Base-by-base conservation (phyloP, 345 rosid species). In the Erysimum cheiranthoides region DNA sequence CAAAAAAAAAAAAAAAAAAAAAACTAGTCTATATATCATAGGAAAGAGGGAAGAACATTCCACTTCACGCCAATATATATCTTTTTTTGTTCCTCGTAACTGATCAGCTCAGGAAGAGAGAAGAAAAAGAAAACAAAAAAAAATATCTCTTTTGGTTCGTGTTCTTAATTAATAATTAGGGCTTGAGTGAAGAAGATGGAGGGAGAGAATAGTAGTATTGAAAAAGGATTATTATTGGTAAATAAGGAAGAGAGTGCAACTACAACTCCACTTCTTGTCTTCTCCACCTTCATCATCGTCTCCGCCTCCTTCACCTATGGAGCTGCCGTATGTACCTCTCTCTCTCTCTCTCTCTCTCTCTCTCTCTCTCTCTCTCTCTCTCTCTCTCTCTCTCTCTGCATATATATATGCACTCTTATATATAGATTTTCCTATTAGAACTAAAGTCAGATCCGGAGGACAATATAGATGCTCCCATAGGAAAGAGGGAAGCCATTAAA, bases 251-350 rank as follows among this genome's bases (percentile, higher is more conserved):
- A 62, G 2, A 36, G 21, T 16, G 60, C 59, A 46, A 77, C 13
- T 10, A 38, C 14, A 63, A 77, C 80, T 54, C 75, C 34, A 8
- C 51, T 70, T 17, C 74, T 79, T 61, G 11, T 87, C 43, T 70
- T 85, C 35, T 77, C 90, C 66, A 84, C 93, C 31, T 69, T 85
- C 50, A 75, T 85, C 18, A 88, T 92, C 43, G 81, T 77, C 60
- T 83, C 80, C 25, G 87, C 87, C 68, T 86, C 86, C 66, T 80
- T 82, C 78, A 50, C 71, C 75, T 86, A 32, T 64, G 90, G 90
- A 14, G 66, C 68, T 53, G 74, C 88, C 49, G 93, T 88, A 80
- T 68, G 85, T 32, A 16, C 13, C 61, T 10, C 6, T 18, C 18
- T 21, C 56, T 46, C 32, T 40, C 54, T 63, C 10, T 73, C 43